Evolutionary conservation across 2,329 filamentous ascomycete species (phyloP), one percentile per base, ranked within the genome.

Genomic region (Grosmannia huntii): DNA sequence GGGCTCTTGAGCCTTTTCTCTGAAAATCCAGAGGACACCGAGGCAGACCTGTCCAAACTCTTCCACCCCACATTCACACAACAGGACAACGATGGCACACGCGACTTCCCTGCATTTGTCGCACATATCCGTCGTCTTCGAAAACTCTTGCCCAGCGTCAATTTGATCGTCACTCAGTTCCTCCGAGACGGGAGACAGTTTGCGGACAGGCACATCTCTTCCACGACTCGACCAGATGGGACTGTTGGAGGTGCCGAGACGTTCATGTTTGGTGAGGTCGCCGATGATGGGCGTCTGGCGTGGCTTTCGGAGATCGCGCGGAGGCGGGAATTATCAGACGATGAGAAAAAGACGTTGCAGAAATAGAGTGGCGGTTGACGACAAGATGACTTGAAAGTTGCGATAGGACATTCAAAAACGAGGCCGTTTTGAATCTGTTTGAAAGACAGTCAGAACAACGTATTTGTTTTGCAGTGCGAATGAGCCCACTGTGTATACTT

Each of bases 1-100:
- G 41, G 53, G 9, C 53, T 61, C 21, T 52, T 21, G n/a, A 57
- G 56, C 56, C 50, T 61, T 28, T 61, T 61, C 27, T 55, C 31
- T 3, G 60, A 58, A 38, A 57, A 53, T n/a, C 50, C 58, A 11
- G 58, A 61, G 21, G 58, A 61, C 21, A 61, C 60, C 19, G 60
- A 61, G 50, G 53, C 55, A 11, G 56, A 61, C 28, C 50, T 61
- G 28, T 7, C 55, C 21, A 53, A 48, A 31, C 16, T 60, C 2
- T 57, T 44, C 44, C 44, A 55, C 23, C 60, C 60, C 6, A 53
- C 52, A 11, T 60, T 60, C 41, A 51, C 21, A 14, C 14, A 57
- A 14, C 50, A 27, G 9, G 53, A 41, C 53, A 36, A 46, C 5
- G 27, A 44, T 1, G 38, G n/a, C 5, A 25, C 2, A 4, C 33